Percentiles rank a stretch among this genome's conserved stretches.
phyloP scores from a whole-genome alignment of 192 early-diverging fungal species.

The Coemansia sp. region DNA sequence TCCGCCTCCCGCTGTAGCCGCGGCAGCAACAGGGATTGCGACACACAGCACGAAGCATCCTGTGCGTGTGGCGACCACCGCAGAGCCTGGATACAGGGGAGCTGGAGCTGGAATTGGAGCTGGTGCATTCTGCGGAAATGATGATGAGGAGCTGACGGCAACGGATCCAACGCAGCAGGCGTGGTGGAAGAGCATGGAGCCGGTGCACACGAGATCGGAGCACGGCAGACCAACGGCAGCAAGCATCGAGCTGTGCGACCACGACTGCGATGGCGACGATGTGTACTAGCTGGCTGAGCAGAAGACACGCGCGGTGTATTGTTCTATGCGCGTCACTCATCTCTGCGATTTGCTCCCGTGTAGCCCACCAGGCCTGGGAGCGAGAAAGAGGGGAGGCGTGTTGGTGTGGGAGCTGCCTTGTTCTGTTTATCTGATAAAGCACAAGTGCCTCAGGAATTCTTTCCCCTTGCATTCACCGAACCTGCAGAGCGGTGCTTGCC shows the following conservation, averaged over 20 bases:
- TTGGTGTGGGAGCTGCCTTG: too few relatives aligned
- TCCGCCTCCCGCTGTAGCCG: not conserved
- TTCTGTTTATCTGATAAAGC: too few relatives aligned
- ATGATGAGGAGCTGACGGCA: not conserved
- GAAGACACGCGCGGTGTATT: not conserved
- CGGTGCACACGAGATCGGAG: not conserved
- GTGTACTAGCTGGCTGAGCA: not conserved
- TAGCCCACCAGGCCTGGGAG: too few relatives aligned
- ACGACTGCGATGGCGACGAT: constrained; percentile 7
- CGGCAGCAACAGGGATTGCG: not conserved
- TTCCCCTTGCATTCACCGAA: too few relatives aligned
- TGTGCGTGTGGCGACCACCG: too few relatives aligned
- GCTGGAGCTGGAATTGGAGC: too few relatives aligned
- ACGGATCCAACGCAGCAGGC: not conserved
- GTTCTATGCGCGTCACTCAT: too few relatives aligned
- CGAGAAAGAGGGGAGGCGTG: too few relatives aligned
- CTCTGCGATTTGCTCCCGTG: too few relatives aligned
- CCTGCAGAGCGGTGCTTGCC: too few relatives aligned
- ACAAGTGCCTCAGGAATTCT: too few relatives aligned
- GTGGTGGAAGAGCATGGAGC: constrained; percentile 4
- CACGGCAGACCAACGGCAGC: not conserved
- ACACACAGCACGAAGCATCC: not conserved
- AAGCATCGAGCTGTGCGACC: constrained; percentile 12
- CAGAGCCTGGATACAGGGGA: too few relatives aligned
- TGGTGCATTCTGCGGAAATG: not conserved